Evolutionary conservation across 371 early-diverging fungal species (phyloP), one percentile per base, ranked within the genome.

Genomic region (Dipsacomyces acuminosporus): DNA sequence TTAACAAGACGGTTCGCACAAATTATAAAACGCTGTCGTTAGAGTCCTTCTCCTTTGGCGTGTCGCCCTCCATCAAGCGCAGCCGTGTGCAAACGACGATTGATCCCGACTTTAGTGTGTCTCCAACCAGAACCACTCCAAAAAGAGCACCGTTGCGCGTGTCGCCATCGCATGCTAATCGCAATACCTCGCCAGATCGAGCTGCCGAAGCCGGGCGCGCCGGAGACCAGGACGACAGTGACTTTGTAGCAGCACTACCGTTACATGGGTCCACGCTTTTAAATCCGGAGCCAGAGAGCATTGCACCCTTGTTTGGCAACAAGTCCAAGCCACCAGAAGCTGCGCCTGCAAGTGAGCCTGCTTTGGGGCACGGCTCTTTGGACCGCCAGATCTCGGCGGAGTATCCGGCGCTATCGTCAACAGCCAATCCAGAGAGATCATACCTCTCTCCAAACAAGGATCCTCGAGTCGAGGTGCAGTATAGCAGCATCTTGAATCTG

Each of bases 401-500:
- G 8, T 42, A 44, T 24, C 50, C 64, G 18, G 33, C 11, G 25
- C 33, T 51, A 22, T 22, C 48, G 22, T 3, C 48, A 19, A 1
- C 45, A 21, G 41, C 30, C 22, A 42, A 40, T 15, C 2, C 51
- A 18, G 38, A 38, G 21, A 61, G 43, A 38, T 54, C 67, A 1
- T 61, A 41, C 20, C 41, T 48, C 9, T 48, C 67, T 0, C 34
- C 56, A 8, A 30, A 56, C 5, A 42, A 58, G 33, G 53, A 64
- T 23, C 63, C 72, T 23, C 53, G 48, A 1, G 74, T 83, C 0
- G 86, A 90, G 13, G 91, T 92, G 19, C 75, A 80, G 23, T 54
- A 93, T 41, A 85, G 84, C 0, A 90, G 91, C 54, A 77, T 95
- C 8, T 64, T 87, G 17, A 81, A 83, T 17, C 64, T 96, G 45